A percentile compares a stretch with the other conserved stretches of the same genome.
These are phyloP conservation scores for Aspergillus kassunensis DNA, from an alignment of 495 filamentous ascomycete genomes.

Conservation along the genomic window DNA sequence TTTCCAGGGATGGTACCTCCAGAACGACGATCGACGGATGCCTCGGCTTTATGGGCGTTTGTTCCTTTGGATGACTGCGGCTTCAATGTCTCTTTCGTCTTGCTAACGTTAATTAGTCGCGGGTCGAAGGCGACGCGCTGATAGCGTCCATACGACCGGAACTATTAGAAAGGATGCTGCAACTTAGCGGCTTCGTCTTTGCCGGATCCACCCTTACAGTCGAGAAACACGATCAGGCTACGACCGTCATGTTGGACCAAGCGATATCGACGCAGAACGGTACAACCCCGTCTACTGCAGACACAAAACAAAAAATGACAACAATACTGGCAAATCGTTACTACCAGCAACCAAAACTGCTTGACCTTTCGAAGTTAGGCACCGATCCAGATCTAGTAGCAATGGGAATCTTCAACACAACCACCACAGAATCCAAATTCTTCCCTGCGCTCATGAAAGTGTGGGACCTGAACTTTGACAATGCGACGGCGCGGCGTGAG, in stretches of 20 bases:
- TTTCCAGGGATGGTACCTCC: constrained; percentile 53
- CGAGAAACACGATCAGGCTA: constrained; percentile 30
- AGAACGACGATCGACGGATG: constrained; percentile 53
- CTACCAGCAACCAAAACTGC: constrained; percentile 60
- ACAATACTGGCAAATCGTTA: constrained; percentile 71
- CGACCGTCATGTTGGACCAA: constrained; percentile 24
- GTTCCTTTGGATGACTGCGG: constrained; percentile 45
- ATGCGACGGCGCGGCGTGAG: constrained; percentile 59
- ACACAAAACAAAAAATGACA: constrained; percentile 43
- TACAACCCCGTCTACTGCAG: constrained; percentile 35
- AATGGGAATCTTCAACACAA: constrained; percentile 71
- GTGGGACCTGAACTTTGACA: constrained; percentile 67
- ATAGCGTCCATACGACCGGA: constrained; percentile 63
- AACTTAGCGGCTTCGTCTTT: constrained; percentile 60
- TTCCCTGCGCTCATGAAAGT: constrained; percentile 86
- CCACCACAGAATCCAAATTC: constrained; percentile 73
- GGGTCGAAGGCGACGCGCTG: constrained; percentile 63
- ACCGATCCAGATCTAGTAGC: constrained; percentile 61
- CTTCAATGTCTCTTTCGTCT: constrained; percentile 54
- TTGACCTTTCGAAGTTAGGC: constrained; percentile 73
- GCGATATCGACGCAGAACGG: constrained; percentile 20
- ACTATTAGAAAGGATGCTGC: constrained; percentile 55
- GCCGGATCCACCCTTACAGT: constrained; percentile 59
- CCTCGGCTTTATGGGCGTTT: constrained; percentile 29
- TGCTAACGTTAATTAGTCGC: constrained; percentile 74